Evolutionary conservation across 257 asterid species (phyloP), one percentile per base, ranked within the genome.

Genomic region (Capsicum pubescens): DNA sequence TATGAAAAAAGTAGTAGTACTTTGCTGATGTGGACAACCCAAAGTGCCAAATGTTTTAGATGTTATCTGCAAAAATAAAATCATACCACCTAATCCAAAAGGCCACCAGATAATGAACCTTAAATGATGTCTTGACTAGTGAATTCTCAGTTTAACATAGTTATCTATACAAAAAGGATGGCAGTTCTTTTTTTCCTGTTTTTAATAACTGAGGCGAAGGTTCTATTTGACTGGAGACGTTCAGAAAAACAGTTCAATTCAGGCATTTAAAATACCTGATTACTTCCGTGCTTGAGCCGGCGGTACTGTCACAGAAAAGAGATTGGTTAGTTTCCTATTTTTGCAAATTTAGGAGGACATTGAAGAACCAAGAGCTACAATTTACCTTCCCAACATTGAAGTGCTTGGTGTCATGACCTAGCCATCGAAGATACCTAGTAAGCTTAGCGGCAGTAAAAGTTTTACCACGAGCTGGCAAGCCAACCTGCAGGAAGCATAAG

Each of bases 371-470:
- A 77, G 80, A 19, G 83, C 81, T 21, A 63, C 55, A 13, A 36
- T 80, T 58, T 82, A 96, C 99, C 99, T 96, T 96, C 89, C 99
- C 99, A 86, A 96, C 98, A 89, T 96, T 96, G 92, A 96, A 96
- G 93, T 96, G 98, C 88, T 96, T 96, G 89, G 99, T 96, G 55
- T 94, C 97, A 91, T 96, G 99, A 69, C 99, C 99, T 88, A 96
- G 91, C 99, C 99, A 96, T 64, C 99, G 98, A 90, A 96, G 99
- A 91, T 96, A 96, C 83, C 99, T 90, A 78, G 99, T 96, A 69
- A 96, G 99, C 91, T 96, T 96, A 87, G 98, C 99, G 32, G 99
- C 98, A 9, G 99, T 96, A 91, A 96, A 96, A 57, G 99, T 96
- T 91, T 96, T 96, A 35, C 99, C 99, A 59, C 99, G 97, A 85